phyloP scores from a whole-genome alignment of 2,329 filamentous ascomycete species.

The Coniochaeta sp. region DNA sequence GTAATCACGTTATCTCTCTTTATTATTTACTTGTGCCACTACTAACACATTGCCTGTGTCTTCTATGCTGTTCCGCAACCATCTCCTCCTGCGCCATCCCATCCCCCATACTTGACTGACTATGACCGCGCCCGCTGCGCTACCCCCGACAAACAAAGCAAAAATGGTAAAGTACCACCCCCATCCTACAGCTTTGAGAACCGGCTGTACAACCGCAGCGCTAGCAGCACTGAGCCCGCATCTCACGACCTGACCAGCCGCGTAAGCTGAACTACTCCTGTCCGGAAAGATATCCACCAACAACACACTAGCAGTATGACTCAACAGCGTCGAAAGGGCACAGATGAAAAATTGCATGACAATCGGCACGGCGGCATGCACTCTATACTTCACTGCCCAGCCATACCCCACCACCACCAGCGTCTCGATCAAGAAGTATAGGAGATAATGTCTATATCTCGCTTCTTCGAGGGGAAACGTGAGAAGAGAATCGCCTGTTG shows the following conservation, averaged over 20 bases:
- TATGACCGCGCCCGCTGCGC: conserved; percentile 33
- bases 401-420: conserved; percentile 43
- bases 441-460: conserved; percentile 41
- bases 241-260: conserved; percentile 50
- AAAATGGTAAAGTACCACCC: conserved; percentile 52
- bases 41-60: too few relatives aligned
- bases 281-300: conserved; percentile 52
- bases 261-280: conserved; percentile 48
- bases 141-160: conserved; percentile 35
- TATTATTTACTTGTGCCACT: too few relatives aligned
- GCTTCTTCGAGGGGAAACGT: conserved; percentile 42
- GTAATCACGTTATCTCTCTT: too few relatives aligned
- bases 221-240: conserved; percentile 50
- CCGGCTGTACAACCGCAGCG: conserved; percentile 46
- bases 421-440: conserved; percentile 43
- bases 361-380: conserved; percentile 41
- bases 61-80: too few relatives aligned
- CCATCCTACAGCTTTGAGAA: conserved; percentile 44
- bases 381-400: conserved; percentile 42
- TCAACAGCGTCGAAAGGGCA: conserved; percentile 47
- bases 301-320: conserved; percentile 50
- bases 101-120: conserved; percentile 40
- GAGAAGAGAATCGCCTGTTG: not conserved
- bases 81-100: conserved; percentile 31
- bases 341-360: conserved; percentile 46